A percentile compares a stretch with the other conserved stretches of the same genome.
Evolutionary conservation across 2,329 filamentous ascomycete species (phyloP).

Genomic region (Verticillium longisporum): DNA sequence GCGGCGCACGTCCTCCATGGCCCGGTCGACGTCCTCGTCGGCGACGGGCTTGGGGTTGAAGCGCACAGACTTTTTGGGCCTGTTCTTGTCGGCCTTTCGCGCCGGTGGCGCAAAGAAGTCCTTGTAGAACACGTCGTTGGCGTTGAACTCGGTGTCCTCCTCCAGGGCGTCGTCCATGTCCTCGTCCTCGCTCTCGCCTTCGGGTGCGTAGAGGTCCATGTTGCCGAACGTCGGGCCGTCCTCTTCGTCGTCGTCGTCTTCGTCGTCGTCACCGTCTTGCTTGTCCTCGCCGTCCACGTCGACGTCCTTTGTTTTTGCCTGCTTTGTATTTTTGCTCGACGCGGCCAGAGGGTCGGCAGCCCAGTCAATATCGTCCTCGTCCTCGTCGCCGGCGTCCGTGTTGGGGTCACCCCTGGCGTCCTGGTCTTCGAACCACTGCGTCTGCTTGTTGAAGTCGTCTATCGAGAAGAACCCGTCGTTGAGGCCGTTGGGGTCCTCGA

Average conservation of each 20-base stretch:
- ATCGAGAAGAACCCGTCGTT: conserved; percentile 99
- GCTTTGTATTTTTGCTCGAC: conserved; percentile 7
- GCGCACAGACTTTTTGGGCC: conserved; percentile 31
- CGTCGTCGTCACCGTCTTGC: conserved; percentile 42
- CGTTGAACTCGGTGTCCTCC: conserved; percentile 54
- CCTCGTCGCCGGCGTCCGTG: conserved; percentile 69
- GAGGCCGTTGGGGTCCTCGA: conserved; percentile 72
- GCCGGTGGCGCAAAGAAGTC: conserved; percentile 90
- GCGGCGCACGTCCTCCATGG: conserved; percentile 79
- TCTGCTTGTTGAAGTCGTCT: conserved; percentile 93
- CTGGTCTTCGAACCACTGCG: conserved; percentile 81
- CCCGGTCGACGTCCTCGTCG: conserved; percentile 67
- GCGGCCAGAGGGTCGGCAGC: conserved; percentile 62
- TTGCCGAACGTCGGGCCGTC: conserved; percentile 80
- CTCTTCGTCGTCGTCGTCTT: conserved; percentile 68
- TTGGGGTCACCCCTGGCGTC: conserved; percentile 72
- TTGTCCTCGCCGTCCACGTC: conserved; percentile 20
- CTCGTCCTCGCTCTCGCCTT: conserved; percentile 62
- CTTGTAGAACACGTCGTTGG: conserved; percentile 83
- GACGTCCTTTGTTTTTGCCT: conserved; percentile 18
- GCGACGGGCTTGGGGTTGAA: conserved; percentile 38
- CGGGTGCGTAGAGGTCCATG: conserved; percentile 64
- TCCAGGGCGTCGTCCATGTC: conserved; percentile 48
- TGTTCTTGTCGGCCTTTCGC: conserved; percentile 54
- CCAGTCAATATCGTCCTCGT: conserved; percentile 79